phyloP scores from a whole-genome alignment of 2,329 filamentous ascomycete species.

The Pestalotiopsis sp. region DNA sequence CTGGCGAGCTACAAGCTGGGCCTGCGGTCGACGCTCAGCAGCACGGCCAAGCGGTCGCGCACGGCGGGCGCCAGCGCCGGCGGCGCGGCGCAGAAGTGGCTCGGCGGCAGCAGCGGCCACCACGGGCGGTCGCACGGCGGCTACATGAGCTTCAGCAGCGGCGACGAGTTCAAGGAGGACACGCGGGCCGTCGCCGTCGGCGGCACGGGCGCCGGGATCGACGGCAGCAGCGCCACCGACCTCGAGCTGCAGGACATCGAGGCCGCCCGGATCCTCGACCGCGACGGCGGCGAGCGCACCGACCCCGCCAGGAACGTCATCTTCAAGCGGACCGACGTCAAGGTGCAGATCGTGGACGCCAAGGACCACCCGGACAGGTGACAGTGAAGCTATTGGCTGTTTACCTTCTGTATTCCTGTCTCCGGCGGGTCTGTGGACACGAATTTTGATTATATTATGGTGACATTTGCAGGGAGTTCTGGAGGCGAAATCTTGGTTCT shows the following conservation, averaged over 20 bases:
- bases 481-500: neutral
- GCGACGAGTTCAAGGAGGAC: conserved; percentile 3
- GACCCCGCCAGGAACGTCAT: conserved; percentile 1
- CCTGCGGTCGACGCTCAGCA: conserved; percentile 6
- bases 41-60: conserved; percentile 7
- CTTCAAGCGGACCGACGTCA: conserved; percentile 8
- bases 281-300: neutral
- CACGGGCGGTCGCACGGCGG: conserved; percentile 1
- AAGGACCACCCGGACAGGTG: neutral
- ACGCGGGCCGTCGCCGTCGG: neutral
- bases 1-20: conserved; percentile 11
- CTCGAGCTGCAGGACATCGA: conserved; percentile 8
- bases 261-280: neutral
- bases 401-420: neutral
- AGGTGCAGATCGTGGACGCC: conserved; percentile 10
- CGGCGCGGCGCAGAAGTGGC: neutral
- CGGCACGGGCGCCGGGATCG: neutral
- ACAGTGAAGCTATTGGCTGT: neutral
- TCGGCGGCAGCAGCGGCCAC: neutral
- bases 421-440: neutral
- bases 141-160: conserved; percentile 8
- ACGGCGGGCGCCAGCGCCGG: neutral
- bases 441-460: neutral
- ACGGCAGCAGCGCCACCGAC: neutral
- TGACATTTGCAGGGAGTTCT: neutral